phyloP scores from a whole-genome alignment of 148 eudicot species.

The Heliamphora exappendiculata region DNA sequence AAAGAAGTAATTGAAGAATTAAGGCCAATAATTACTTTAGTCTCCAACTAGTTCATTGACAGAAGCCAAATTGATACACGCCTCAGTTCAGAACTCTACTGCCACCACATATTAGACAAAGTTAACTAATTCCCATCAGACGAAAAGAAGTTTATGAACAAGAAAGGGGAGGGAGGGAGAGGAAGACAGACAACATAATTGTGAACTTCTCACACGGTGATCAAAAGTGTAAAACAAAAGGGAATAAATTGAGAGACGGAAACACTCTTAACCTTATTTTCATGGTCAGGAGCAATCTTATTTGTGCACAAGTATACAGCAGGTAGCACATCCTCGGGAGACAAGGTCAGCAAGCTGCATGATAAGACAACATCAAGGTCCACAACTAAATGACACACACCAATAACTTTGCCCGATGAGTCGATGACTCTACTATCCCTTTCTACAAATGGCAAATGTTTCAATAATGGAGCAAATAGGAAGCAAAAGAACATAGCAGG shows the following conservation, averaged over 20 bases:
- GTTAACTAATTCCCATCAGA: not conserved
- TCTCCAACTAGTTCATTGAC: too few species aligned
- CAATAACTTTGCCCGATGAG: not conserved
- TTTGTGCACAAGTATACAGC: conserved; percentile 93
- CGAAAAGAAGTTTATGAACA: not conserved
- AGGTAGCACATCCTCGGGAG: conserved; percentile 87
- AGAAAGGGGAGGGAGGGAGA: too few species aligned
- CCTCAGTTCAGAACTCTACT: not conserved
- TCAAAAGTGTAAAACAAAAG: not conserved
- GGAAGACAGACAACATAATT: not conserved
- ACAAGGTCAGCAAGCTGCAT: conserved; percentile 76
- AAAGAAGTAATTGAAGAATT: not conserved
- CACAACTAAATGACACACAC: not conserved
- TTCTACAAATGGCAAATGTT: not conserved
- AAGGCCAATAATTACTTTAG: not conserved
- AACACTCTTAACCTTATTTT: conserved; percentile 63
- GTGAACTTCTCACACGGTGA: not conserved
- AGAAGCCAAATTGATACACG: too few species aligned
- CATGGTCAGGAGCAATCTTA: conserved; percentile 96
- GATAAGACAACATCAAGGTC: conserved; percentile 7
- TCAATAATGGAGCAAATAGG: not conserved
- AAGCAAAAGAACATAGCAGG: not conserved
- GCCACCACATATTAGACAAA: not conserved
- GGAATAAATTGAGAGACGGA: not conserved
- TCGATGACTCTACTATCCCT: not conserved